Base-by-base conservation (phyloP, 2,329 filamentous ascomycete species). In the Cladosporium cucumerinum region DNA sequence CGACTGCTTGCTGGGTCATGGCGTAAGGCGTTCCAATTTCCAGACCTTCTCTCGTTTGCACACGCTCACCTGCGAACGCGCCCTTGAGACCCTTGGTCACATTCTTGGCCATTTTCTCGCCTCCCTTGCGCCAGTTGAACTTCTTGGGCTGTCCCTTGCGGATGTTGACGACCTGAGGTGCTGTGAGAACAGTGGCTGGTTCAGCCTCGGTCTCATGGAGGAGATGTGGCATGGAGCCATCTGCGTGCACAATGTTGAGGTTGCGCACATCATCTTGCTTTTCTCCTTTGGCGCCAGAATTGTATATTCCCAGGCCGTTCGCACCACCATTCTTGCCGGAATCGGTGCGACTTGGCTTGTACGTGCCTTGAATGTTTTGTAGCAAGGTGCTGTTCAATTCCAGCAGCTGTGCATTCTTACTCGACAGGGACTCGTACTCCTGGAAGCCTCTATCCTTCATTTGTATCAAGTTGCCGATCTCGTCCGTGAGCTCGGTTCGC, bases 61-160 rank as follows among this genome's bases (percentile, higher is more conserved):
- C 65, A 65, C 52, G 70, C 66, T 54, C 69, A 55, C 16, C 73
- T 72, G 59, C 89, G 66, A 97, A 96, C 6, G 93, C 93, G 63
- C 93, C 91, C 78, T 96, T 97, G 77, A 98, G 88, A 61, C 93
- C 93, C 81, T 97, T 97, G 67, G 91, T 90, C 60, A 98, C 91
- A 74, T 93, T 94, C 78, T 97, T 96, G 30, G 93, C 93, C 72
- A 98, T 89, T 64, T 91, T 93, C 79, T 96, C 94, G 46, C 92
- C 92, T 46, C 93, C 93, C 82, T 96, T 97, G 84, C 97, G 97
- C 93, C 95, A 98, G 80, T 97, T 97, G 80, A 97, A 97, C 77
- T 97, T 98, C 81, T 93, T 96, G 62, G 90, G 88, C 75, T 97
- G 93, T 28, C 91, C 93, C 80, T 97, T 98, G 72, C 93, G 88